A percentile compares a stretch with the other conserved stretches of the same genome.
Conservation (phyloP, 2,329 filamentous ascomycete species). For the Monilinia aucupariae region DNA sequence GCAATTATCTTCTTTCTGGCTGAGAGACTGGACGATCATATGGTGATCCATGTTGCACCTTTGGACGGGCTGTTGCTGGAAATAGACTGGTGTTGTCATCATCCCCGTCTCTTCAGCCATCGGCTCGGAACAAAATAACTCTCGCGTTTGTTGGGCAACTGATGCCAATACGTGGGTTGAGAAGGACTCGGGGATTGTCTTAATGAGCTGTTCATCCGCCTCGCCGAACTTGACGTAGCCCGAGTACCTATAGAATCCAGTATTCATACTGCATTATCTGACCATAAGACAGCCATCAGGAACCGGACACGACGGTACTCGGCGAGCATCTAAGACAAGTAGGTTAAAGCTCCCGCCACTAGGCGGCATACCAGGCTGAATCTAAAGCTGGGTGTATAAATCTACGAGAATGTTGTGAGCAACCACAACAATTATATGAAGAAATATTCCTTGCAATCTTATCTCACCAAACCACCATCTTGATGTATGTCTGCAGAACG, state of each 20-base stretch:
- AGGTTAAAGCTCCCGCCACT: neutral
- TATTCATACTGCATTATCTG: neutral
- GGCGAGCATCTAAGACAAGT: neutral
- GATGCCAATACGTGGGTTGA: neutral
- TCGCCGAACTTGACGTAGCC: neutral
- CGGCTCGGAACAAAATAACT: neutral
- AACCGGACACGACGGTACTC: neutral
- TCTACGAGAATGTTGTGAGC: neutral
- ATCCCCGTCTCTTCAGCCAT: neutral
- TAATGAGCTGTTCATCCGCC: neutral
- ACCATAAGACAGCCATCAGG: constrained; percentile 2
- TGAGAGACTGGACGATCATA: too few species aligned
- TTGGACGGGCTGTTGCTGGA: neutral
- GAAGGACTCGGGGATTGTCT: neutral
- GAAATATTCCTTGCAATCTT: neutral
- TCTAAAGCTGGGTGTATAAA: neutral
- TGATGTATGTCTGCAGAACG: neutral
- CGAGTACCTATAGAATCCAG: neutral
- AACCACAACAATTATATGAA: neutral
- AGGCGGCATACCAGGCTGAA: neutral
- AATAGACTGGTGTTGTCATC: neutral
- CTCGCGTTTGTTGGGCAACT: neutral
- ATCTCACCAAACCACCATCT: neutral
- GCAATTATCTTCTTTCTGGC: too few species aligned
- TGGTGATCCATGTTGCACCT: neutral